A percentile compares a stretch with the other conserved stretches of the same genome.
Conservation (phyloP, 2,329 filamentous ascomycete species). For the Mollisia scopiformis region DNA sequence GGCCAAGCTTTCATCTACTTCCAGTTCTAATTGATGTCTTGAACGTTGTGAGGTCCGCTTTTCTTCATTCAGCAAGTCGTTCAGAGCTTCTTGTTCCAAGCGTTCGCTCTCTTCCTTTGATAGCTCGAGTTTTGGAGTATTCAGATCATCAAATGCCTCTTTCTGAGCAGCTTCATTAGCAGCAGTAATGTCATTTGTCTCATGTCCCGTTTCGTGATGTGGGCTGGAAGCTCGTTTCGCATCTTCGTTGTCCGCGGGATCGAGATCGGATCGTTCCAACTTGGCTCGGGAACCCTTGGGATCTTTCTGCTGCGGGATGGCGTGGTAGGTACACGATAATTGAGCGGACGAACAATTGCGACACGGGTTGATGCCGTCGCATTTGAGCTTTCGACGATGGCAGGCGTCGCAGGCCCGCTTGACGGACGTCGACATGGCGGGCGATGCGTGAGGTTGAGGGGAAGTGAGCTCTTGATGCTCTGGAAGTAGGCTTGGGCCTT, state of each 20-base stretch:
- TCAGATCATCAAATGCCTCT: no score
- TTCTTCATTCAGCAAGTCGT: slow-evolving; percentile 35
- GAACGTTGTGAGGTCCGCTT: slow-evolving; percentile 30
- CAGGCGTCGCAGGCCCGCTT: slow-evolving; percentile 72
- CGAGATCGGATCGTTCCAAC: no score
- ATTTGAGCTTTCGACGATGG: slow-evolving; percentile 76
- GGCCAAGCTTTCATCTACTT: no score
- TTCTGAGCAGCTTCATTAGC: no score
- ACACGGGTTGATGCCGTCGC: slow-evolving; percentile 71
- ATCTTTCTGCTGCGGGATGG: slow-evolving; percentile 76
- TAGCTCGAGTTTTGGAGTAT: slow-evolving; percentile 18
- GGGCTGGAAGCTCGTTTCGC: no score
- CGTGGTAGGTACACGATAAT: slow-evolving; percentile 73
- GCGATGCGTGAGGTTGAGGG: no score
- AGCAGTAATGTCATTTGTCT: no score
- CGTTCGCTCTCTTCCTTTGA: slow-evolving; percentile 35
- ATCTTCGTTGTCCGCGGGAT: no score
- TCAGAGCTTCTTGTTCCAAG: slow-evolving; percentile 37
- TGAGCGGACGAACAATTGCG: slow-evolving; percentile 70
- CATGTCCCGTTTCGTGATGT: no score
- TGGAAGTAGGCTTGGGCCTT: no score
- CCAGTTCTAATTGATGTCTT: no score
- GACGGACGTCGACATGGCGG: slow-evolving; percentile 40
- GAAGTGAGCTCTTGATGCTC: no score
- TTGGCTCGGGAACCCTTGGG: slow-evolving; percentile 76